Base-by-base conservation (phyloP, 2,329 filamentous ascomycete species). In the Fusarium sp. region DNA sequence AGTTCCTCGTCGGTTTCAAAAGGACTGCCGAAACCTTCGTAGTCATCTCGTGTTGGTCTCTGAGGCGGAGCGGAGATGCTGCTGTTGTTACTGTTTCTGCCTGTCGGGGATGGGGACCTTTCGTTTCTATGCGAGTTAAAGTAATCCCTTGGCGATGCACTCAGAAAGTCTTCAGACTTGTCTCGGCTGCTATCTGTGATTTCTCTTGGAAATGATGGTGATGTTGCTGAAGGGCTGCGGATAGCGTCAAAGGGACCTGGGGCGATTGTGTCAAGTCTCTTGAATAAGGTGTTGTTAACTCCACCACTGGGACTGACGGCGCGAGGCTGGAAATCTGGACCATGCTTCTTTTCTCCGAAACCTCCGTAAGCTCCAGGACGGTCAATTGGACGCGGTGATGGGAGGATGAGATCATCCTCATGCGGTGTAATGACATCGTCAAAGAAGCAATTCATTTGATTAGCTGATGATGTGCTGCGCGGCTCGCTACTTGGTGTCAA, bases 401-500 rank as follows among this genome's bases (percentile, higher is more conserved):
- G 78, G 30, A 69, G 39, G 15, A 82, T 77, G 9, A 80, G 76
- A 40, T 77, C 76, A 24, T 79, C 80, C 47, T 80, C 77, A 55
- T 74, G 75, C 30, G 81, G 83, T 63, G 85, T 85, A 28, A 75
- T 76, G 5, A 83, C 81, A 21, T 78, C 60, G 38, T 61, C 72
- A 60, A 82, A 84, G 62, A 81, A 81, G 52, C 84, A 83, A 38
- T 83, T 81, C 30, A 74, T 67, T 28, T 74, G 81, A 75, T 78
- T 81, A 9, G 90, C 90, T 32, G 64, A 48, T n/a, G 91, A 92
- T 24, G 85, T 81, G 57, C 85, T 86, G 65, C 83, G 85, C 39
- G 88, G 89, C 49, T 85, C 85, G 68, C 88, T 92, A 48, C 86
- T 80, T 48, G 89, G 89, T 12, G 89, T 92, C 56, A 90, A 78